phyloP scores from a whole-genome alignment of 345 rosid genomes.

The Rhodamnia rubescens region DNA sequence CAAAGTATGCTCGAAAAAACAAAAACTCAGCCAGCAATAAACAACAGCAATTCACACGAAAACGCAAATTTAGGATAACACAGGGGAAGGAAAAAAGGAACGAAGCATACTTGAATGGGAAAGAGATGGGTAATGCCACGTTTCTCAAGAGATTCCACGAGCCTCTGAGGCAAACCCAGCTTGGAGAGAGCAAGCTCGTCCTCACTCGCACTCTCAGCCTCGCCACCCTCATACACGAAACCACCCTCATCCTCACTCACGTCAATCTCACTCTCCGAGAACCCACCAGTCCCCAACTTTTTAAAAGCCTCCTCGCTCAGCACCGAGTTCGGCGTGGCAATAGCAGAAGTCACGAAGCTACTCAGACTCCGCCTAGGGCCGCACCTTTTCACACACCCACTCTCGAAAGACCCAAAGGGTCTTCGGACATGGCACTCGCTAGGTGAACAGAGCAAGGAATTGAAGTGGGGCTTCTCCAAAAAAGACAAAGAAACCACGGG shows the following conservation, averaged over 20 bases:
- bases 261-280: constrained; percentile 2
- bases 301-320: constrained; percentile 87
- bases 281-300: constrained; percentile 35
- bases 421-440: constrained; percentile 6
- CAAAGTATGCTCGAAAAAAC: not conserved
- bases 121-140: constrained; percentile 92
- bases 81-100: not conserved
- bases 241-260: constrained; percentile 1
- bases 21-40: not conserved
- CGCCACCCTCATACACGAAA: not conserved
- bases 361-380: constrained; percentile 15
- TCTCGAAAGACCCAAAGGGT: not conserved
- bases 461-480: constrained; percentile 24
- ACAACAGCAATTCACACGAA: not conserved
- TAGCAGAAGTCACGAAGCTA: constrained; percentile 42
- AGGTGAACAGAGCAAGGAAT: constrained; percentile 10
- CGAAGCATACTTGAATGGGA: constrained; percentile 66
- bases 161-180: constrained; percentile 63
- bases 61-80: not conserved
- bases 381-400: not conserved
- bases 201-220: not conserved
- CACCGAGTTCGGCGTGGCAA: constrained; percentile 68
- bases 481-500: not conserved
- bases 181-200: constrained; percentile 67
- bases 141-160: constrained; percentile 56